Evolutionary conservation across 2,329 filamentous ascomycete genomes (phyloP), one percentile per base, ranked within the genome.

Genomic region (Fusarium torulosum): DNA sequence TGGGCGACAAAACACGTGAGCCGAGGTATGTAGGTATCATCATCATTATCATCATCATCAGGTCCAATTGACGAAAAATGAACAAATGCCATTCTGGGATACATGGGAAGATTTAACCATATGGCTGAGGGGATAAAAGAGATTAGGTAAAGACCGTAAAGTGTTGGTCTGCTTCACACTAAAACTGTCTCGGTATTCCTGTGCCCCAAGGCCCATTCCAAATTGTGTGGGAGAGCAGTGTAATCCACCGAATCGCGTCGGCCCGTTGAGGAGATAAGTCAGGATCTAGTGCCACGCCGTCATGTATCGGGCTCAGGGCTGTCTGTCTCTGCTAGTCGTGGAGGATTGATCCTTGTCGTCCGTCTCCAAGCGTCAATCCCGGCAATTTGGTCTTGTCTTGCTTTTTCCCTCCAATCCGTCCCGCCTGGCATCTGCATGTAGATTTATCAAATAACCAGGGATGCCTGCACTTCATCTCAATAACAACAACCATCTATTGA

Each of bases 341-440:
- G 44, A 58, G 27, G 33, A 38, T 3, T 27, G 42, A 56, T 44
- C 63, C 58, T 33, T 53, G 58, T 40, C 51, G 4, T 20, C 19
- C 31, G 33, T 49, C n/a, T 35, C 29, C 25, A 17, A 51, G 58
- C 40, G 49, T 46, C 31, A 51, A 59, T 27, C 42, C 50, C 64
- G 53, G 65, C 35, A 56, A 52, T 20, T 35, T 49, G 59, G 63
- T 42, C 46, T 40, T 33, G 44, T 60, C 49, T 58, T 61, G 29
- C 50, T 63, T 64, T 51, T 52, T 40, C 44, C 35, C 35, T 59
- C 33, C 38, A 37, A 49, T 38, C 41, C 15, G 29, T 23, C 15
- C 45, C 31, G 45, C 25, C 40, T 57, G 53, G 53, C 53, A 17
- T 41, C 27, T 57, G 53, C 53, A 43, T 17, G 37, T 37, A 42